A percentile compares a stretch with the other conserved stretches of the same genome.
Conservation (phyloP, 2,329 filamentous ascomycete genomes). For the Claviceps monticola region DNA sequence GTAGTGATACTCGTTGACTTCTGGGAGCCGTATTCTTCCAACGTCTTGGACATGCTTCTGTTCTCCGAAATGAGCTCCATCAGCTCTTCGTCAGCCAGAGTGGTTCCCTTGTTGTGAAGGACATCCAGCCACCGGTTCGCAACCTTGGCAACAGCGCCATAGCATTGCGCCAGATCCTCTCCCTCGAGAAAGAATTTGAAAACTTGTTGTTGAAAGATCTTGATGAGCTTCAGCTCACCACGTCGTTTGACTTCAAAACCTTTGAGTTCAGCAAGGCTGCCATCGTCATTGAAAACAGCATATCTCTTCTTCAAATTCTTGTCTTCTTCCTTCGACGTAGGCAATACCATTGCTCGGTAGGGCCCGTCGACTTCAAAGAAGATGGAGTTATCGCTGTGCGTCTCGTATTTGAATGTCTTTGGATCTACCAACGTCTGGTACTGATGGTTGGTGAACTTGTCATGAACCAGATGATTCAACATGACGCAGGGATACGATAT, state of each 20-base stretch:
- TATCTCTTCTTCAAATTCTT: slow-evolving; percentile 99
- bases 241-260: slow-evolving; percentile 95
- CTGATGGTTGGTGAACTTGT: slow-evolving; percentile 89
- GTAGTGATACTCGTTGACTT: slow-evolving; percentile 99
- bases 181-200: slow-evolving; percentile 99
- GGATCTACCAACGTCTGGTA: slow-evolving; percentile 82
- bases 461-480: slow-evolving; percentile 95
- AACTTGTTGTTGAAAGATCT: slow-evolving; percentile 98
- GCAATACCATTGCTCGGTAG: slow-evolving; percentile 93
- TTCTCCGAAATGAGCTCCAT: slow-evolving; percentile 99
- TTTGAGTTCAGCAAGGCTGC: slow-evolving; percentile 86
- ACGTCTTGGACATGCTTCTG: slow-evolving; percentile 90
- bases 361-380: slow-evolving; percentile 99
- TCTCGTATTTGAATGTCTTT: slow-evolving; percentile 78
- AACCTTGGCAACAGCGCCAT: slow-evolving; percentile 81
- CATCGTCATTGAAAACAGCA: slow-evolving; percentile 96
- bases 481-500: slow-evolving; percentile 98
- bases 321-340: slow-evolving; percentile 96
- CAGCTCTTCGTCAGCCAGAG: slow-evolving; percentile 87
- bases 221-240: slow-evolving; percentile 97
- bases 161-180: slow-evolving; percentile 74
- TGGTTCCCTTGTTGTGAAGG: slow-evolving; percentile 73
- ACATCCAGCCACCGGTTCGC: slow-evolving; percentile 97
- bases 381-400: slow-evolving; percentile 96
- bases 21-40: slow-evolving; percentile 89